Conservation (phyloP, 306 rosid genomes). For the Mimosa pudica region DNA sequence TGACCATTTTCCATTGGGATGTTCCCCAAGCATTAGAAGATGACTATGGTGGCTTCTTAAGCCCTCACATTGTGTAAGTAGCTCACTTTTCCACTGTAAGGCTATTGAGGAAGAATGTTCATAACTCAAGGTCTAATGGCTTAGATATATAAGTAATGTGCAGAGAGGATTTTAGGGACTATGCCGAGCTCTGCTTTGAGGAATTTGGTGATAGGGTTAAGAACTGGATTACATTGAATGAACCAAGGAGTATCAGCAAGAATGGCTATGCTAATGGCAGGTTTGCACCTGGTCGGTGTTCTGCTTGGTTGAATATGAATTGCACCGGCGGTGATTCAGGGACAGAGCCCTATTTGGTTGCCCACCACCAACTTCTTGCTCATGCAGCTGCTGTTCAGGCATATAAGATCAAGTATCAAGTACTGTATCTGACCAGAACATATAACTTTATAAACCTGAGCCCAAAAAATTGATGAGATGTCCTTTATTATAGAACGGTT, state of each 20-base stretch:
- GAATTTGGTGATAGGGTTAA: slow-evolving; percentile 51
- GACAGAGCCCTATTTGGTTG: slow-evolving; percentile 50
- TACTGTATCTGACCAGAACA: not conserved
- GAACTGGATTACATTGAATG: slow-evolving; percentile 53
- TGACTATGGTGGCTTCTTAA: slow-evolving; percentile 44
- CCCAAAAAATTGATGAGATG: not conserved
- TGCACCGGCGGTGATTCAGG: slow-evolving; percentile 47
- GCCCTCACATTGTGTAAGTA: slow-evolving; percentile 43
- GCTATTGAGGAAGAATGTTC: not conserved
- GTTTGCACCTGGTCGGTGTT: slow-evolving; percentile 45
- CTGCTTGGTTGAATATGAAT: slow-evolving; percentile 34
- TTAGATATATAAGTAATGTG: not conserved
- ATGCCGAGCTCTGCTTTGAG: slow-evolving; percentile 42
- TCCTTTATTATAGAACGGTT: not conserved
- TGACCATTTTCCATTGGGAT: slow-evolving; percentile 51
- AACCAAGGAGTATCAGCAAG: slow-evolving; percentile 32
- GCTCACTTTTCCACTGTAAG: not conserved
- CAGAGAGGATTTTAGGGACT: slow-evolving; percentile 43
- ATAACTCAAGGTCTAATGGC: not conserved
- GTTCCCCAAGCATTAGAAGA: slow-evolving; percentile 45
- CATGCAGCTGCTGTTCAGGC: slow-evolving; percentile 45
- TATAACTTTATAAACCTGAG: not conserved
- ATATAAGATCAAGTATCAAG: slow-evolving; percentile 46
- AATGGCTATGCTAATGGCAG: slow-evolving; percentile 35
- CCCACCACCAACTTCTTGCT: slow-evolving; percentile 52